phyloP scores from a whole-genome alignment of 1,284 basidiomycete genomes.

The Ganoderma leucocontextum region DNA sequence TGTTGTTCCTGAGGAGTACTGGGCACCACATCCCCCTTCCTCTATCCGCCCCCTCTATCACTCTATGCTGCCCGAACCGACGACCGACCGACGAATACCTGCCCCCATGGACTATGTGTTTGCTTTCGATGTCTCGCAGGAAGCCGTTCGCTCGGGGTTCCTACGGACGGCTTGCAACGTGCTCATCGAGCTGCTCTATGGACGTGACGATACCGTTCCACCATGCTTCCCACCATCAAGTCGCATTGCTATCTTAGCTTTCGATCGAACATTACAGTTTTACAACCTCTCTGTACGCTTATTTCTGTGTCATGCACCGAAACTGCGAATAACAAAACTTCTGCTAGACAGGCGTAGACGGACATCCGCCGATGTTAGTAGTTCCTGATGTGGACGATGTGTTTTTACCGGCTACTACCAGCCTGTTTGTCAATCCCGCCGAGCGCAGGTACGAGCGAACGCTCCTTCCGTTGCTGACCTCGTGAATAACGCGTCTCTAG shows the following conservation, averaged over 20 bases:
- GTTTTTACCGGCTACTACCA: conserved; percentile 82
- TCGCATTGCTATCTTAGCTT: conserved; percentile 85
- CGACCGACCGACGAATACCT: conserved; percentile 62
- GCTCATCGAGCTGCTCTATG: conserved; percentile 77
- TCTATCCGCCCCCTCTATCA: conserved; percentile 61
- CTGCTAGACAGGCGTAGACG: conserved; percentile 56
- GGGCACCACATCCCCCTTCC: conserved; percentile 77
- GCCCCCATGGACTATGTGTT: conserved; percentile 85
- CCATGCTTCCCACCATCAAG: conserved; percentile 62
- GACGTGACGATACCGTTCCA: conserved; percentile 49
- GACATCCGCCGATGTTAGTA: conserved; percentile 81
- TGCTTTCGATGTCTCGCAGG: conserved; percentile 85
- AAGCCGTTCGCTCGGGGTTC: conserved; percentile 79
- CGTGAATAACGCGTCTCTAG: conserved; percentile 44
- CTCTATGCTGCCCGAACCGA: conserved; percentile 54
- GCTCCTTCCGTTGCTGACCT: neutral
- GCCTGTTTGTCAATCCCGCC: conserved; percentile 83
- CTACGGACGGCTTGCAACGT: conserved; percentile 74
- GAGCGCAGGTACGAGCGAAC: conserved; percentile 65
- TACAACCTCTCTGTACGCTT: conserved; percentile 86
- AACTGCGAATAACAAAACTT: conserved; percentile 9
- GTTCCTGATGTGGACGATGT: conserved; percentile 93
- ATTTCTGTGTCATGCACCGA: neutral
- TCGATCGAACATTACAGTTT: conserved; percentile 87
- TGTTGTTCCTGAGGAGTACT: conserved; percentile 86